These are phyloP conservation scores for Thalassiosira mediterranea DNA, from an alignment of 352 stramenopile genomes.

Conservation along the genomic window DNA sequence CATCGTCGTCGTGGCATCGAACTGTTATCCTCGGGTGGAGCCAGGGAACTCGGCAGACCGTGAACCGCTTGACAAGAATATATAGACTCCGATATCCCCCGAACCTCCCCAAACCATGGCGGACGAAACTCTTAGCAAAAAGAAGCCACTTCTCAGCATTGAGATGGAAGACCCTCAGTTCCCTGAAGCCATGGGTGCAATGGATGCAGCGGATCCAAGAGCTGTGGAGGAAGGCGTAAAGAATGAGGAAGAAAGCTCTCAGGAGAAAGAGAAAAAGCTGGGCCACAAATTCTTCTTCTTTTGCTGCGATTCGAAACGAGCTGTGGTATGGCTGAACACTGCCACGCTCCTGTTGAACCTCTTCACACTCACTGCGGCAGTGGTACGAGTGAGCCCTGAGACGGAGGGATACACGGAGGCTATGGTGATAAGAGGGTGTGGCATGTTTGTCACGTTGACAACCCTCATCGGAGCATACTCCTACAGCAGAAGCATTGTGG, in stretches of 20 bases:
- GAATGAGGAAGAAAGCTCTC: conserved; percentile 2
- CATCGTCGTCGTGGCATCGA: too few relatives aligned
- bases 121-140: background rate
- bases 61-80: too few relatives aligned
- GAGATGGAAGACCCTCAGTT: background rate
- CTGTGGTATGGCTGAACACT: conserved; percentile 6
- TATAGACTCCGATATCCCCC: too few relatives aligned
- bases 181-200: background rate
- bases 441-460: conserved; percentile 8
- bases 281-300: conserved; percentile 30
- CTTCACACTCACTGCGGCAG: background rate
- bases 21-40: too few relatives aligned
- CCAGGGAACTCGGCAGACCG: too few relatives aligned
- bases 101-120: too few relatives aligned
- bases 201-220: background rate
- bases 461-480: conserved; percentile 17
- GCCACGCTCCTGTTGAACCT: background rate
- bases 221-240: background rate
- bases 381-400: background rate
- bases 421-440: conserved; percentile 10
- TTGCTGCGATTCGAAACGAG: conserved; percentile 26
- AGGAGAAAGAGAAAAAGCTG: conserved; percentile 6
- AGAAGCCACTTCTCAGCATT: background rate
- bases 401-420: conserved; percentile 6
- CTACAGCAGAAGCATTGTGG: conserved; percentile 14